phyloP scores from a whole-genome alignment of 2,329 filamentous ascomycete species.

The Karstenula rhodostoma region DNA sequence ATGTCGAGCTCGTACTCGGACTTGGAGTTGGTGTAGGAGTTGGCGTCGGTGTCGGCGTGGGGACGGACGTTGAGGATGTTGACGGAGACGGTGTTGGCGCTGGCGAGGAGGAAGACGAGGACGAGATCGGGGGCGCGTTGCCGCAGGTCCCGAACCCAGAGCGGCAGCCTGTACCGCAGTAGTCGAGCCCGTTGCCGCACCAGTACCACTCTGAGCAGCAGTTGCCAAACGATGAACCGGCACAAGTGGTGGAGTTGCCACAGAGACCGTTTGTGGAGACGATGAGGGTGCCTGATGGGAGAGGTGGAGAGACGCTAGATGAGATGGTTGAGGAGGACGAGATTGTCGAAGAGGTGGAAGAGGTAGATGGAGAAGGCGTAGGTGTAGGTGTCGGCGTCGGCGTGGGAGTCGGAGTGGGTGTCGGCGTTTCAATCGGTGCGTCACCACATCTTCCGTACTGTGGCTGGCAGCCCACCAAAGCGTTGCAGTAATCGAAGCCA shows the following conservation, averaged over 20 bases:
- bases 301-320: slow-evolving; percentile 27
- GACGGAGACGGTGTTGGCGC: slow-evolving; percentile 21
- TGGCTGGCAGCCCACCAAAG: slow-evolving; percentile 38
- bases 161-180: slow-evolving; percentile 40
- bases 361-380: slow-evolving; percentile 19
- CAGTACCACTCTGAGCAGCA: slow-evolving; percentile 40
- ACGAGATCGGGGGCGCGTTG: slow-evolving; percentile 25
- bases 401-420: slow-evolving; percentile 27
- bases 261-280: slow-evolving; percentile 38
- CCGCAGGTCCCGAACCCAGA: slow-evolving; percentile 34
- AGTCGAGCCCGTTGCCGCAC: slow-evolving; percentile 31
- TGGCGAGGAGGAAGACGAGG: slow-evolving; percentile 19
- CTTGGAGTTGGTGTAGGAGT: slow-evolving; percentile 25
- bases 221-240: slow-evolving; percentile 31
- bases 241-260: slow-evolving; percentile 41
- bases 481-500: slow-evolving; percentile 30
- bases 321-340: slow-evolving; percentile 12
- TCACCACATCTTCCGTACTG: slow-evolving; percentile 39
- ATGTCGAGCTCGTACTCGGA: slow-evolving; percentile 18
- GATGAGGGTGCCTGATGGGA: slow-evolving; percentile 35
- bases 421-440: slow-evolving; percentile 21
- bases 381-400: slow-evolving; percentile 30
- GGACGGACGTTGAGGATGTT: slow-evolving; percentile 4
- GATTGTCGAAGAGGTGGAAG: slow-evolving; percentile 12
- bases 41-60: slow-evolving; percentile 22